Base-by-base conservation (phyloP, 495 filamentous ascomycete species). In the Xylaria sp. region DNA sequence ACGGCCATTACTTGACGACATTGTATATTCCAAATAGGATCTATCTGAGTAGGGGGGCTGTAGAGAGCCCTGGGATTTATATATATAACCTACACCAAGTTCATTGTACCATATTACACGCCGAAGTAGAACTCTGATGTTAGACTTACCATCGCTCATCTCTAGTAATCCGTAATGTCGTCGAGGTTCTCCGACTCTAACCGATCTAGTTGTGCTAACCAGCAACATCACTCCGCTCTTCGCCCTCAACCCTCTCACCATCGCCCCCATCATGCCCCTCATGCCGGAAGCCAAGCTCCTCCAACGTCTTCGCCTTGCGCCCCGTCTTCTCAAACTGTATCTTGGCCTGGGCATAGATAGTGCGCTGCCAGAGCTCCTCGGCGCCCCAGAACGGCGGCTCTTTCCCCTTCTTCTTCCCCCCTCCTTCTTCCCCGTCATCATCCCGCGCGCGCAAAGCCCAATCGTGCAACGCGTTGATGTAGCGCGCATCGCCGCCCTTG, bases 391-490 rank as follows among this genome's bases (percentile, higher is more conserved):
- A 81, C 43, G 89, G 88, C 26, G 90, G 88, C 67, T 81, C 77
- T 77, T 94, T 94, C 12, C 90, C 89, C 19, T 58, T 62, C 5
- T 17, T 48, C 31, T 14, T 24, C 3, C 9, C 14, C 1, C 14
- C 19, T 58, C 58, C 5, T 17, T 48, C 31, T 14, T 24, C 3
- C 9, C 14, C 1, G n/a, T n/a, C n/a, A n/a, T 14, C 62, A 1
- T 33, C 68, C 17, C 43, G 58, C 33, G 44, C 62, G 0, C 40
- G 59, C 43, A 74, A 44, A 0, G 90, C 85, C 89, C 91, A 91
- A 19, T 87, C 85, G 69, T 91, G 83, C 11, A 95, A 66, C 64
- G 84, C 79, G 74, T 97, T 94, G 76, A 97, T 88, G 69, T 97
- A 97, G 12, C 91, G 85, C 0, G 87, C 91, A 79, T 98, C 95